Percentiles rank a stretch among this genome's conserved stretches.
Conservation (phyloP, 1,139 yeast genomes). For the Blastobotrys malaysiensis region DNA sequence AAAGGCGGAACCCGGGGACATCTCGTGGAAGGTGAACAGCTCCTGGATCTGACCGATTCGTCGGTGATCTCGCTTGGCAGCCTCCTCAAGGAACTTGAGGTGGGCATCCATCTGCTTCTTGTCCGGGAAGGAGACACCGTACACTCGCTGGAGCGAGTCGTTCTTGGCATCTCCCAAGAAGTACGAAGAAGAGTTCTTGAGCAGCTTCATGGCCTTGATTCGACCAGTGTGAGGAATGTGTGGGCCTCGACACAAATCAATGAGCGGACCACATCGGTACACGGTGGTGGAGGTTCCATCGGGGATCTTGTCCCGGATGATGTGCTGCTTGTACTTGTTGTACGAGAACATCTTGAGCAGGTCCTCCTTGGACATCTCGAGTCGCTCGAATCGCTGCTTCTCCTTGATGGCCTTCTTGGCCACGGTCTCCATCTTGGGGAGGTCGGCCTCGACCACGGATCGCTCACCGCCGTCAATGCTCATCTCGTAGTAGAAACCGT, state of each 20-base stretch:
- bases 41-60: conserved; percentile 96
- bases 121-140: conserved; percentile 98
- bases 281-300: conserved; percentile 96
- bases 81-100: conserved; percentile 91
- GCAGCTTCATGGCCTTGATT: conserved; percentile 87
- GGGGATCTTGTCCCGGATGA: conserved; percentile 84
- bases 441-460: conserved; percentile 77
- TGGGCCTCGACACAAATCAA: conserved; percentile 97
- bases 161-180: conserved; percentile 90
- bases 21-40: conserved; percentile 86
- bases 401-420: conserved; percentile 92
- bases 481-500: conserved; percentile 98
- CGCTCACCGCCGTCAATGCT: conserved; percentile 73
- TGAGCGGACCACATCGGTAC: conserved; percentile 95
- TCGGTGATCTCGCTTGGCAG: conserved; percentile 96
- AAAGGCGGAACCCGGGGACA: conserved; percentile 95
- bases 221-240: conserved; percentile 98
- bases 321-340: conserved; percentile 90
- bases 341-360: conserved; percentile 88
- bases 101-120: conserved; percentile 96
- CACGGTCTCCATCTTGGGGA: conserved; percentile 75
- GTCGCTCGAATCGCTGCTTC: conserved; percentile 92
- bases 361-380: conserved; percentile 87
- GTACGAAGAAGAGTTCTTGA: conserved; percentile 95
- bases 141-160: conserved; percentile 94